phyloP scores from a whole-genome alignment of 306 rosid species.

The Malus fusca region DNA sequence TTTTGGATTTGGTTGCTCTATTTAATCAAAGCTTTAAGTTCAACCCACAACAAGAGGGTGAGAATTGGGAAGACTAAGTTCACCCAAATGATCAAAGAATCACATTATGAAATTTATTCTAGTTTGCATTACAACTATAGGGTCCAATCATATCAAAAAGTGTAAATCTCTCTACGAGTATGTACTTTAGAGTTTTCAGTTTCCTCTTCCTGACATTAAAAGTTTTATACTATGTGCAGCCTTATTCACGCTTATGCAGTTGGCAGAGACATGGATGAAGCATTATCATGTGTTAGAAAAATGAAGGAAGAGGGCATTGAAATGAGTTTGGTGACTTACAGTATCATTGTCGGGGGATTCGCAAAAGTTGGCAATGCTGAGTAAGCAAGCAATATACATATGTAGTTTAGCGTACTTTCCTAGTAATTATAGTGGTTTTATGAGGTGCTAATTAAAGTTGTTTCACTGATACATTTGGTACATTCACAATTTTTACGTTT shows the following conservation, averaged over 20 bases:
- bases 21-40: not conserved
- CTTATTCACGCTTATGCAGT: conserved; percentile 98
- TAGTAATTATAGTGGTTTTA: not conserved
- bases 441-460: not conserved
- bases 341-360: conserved; percentile 84
- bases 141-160: not conserved
- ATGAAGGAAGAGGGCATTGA: conserved; percentile 88
- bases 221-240: conserved; percentile 57
- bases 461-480: not conserved
- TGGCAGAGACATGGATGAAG: conserved; percentile 99
- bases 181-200: not conserved
- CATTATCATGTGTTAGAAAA: conserved; percentile 80
- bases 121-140: not conserved
- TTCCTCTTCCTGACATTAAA: conserved; percentile 18
- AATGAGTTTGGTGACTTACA: conserved; percentile 86
- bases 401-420: not conserved
- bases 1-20: not conserved
- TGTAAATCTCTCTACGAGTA: not conserved
- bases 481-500: not conserved
- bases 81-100: not conserved
- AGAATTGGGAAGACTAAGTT: not conserved
- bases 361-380: conserved; percentile 68
- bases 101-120: not conserved
- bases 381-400: conserved; percentile 45
- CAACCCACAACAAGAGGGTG: not conserved